phyloP scores from a whole-genome alignment of 2,329 filamentous ascomycete genomes.

The Hansfordia pulvinata region DNA sequence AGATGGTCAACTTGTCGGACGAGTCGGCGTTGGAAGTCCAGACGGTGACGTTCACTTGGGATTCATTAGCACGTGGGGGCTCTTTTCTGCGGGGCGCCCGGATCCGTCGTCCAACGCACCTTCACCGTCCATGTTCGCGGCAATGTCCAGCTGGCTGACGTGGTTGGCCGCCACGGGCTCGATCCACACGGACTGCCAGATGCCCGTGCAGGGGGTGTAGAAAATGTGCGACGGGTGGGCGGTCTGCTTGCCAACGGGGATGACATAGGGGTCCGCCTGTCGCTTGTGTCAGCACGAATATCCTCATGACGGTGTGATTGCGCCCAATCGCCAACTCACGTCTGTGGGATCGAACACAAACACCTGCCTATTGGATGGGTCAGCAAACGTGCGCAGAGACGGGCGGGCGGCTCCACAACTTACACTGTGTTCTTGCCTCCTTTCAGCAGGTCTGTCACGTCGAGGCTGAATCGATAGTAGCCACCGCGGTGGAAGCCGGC shows the following conservation, averaged over 20 bases:
- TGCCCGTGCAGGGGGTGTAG: constrained; percentile 59
- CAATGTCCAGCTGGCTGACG: constrained; percentile 44
- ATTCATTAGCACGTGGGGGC: too few relatives aligned
- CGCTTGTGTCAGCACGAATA: constrained; percentile 1
- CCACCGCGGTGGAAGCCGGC: constrained; percentile 43
- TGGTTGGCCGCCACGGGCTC: constrained; percentile 44
- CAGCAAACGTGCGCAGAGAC: background rate
- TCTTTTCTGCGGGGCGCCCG: too few relatives aligned
- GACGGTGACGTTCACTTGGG: constrained; percentile 45
- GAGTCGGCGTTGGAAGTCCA: constrained; percentile 25
- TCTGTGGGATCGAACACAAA: constrained; percentile 59
- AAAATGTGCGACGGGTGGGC: constrained; percentile 47
- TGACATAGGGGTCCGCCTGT: constrained; percentile 28
- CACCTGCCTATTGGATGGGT: constrained; percentile 32
- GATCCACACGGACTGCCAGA: constrained; percentile 64
- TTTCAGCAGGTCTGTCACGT: constrained; percentile 34
- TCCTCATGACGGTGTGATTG: background rate
- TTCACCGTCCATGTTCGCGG: constrained; percentile 39
- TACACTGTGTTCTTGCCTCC: constrained; percentile 40
- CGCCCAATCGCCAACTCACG: constrained; percentile 4
- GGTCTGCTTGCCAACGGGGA: constrained; percentile 55
- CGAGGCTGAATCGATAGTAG: constrained; percentile 46
- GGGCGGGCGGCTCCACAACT: constrained; percentile 7
- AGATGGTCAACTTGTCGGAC: constrained; percentile 19
- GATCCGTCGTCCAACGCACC: constrained; percentile 22